Conservation (phyloP, 305 asterid species). For the Rubia occidens region DNA sequence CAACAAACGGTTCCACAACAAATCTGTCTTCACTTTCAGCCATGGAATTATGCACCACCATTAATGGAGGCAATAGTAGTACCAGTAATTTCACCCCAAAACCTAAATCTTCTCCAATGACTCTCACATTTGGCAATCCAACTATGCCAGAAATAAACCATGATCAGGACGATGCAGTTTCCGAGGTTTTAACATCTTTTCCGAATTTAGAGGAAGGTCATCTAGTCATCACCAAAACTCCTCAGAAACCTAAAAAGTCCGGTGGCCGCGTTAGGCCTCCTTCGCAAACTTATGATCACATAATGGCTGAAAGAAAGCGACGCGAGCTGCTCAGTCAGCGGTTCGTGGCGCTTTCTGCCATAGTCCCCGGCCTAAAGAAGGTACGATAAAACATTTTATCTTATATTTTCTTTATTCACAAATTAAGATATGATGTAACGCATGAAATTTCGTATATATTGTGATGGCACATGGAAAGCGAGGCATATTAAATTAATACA, state of each 20-base stretch:
- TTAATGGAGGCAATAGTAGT: neutral
- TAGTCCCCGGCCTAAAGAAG: constrained; percentile 55
- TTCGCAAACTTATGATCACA: constrained; percentile 50
- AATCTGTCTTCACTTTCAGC: neutral
- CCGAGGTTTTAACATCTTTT: constrained; percentile 14
- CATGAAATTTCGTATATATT: neutral
- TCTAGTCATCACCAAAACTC: constrained; percentile 7
- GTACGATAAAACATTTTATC: constrained; percentile 10
- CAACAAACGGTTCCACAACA: constrained; percentile 7
- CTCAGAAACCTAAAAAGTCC: constrained; percentile 21
- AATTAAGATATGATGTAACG: neutral
- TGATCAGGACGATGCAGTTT: constrained; percentile 18
- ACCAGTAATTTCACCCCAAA: constrained; percentile 9
- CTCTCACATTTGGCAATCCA: constrained; percentile 27
- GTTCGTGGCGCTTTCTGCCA: constrained; percentile 46
- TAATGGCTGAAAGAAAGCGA: constrained; percentile 50
- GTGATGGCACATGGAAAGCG: constrained; percentile 6
- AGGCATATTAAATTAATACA: constrained; percentile 1
- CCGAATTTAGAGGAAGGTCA: constrained; percentile 17
- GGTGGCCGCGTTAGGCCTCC: constrained; percentile 35
- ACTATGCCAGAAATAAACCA: constrained; percentile 10
- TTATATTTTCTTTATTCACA: neutral
- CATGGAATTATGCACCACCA: neutral
- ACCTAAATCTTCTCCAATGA: constrained; percentile 22
- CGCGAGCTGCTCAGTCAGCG: constrained; percentile 51